Evolutionary conservation across 306 rosid species (phyloP).

Genomic region (Cucurbita maxima): DNA sequence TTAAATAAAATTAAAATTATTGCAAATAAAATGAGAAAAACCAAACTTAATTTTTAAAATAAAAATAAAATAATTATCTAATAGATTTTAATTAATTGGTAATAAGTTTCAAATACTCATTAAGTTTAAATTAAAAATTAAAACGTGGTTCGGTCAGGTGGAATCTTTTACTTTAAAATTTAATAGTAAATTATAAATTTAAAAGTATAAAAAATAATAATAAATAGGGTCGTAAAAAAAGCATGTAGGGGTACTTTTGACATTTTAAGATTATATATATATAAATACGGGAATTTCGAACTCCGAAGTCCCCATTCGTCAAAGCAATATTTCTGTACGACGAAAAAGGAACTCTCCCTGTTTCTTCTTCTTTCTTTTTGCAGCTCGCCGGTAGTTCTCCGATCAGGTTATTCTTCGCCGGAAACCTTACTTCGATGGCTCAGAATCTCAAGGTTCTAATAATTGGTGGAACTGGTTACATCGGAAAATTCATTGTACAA

Average conservation of each 20-base stretch:
- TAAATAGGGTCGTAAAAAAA: not conserved
- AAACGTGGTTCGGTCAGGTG: too few relatives aligned
- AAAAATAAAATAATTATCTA: too few relatives aligned
- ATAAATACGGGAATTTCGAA: not conserved
- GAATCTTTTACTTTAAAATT: too few relatives aligned
- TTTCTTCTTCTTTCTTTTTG: not conserved
- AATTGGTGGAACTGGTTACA: slow-evolving; percentile 25
- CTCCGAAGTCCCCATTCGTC: not conserved
- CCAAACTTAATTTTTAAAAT: too few relatives aligned
- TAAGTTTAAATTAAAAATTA: too few relatives aligned
- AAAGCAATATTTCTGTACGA: not conserved
- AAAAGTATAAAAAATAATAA: too few relatives aligned
- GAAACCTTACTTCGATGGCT: not conserved
- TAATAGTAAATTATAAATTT: too few relatives aligned
- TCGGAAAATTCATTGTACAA: slow-evolving; percentile 23
- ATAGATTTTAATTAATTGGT: too few relatives aligned
- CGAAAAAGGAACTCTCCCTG: not conserved
- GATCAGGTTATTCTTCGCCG: not conserved
- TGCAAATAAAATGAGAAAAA: not conserved
- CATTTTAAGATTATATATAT: not conserved
- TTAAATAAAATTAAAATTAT: too few relatives aligned
- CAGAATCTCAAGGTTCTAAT: slow-evolving; percentile 19
- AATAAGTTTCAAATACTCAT: too few relatives aligned
- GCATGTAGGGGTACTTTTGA: not conserved
- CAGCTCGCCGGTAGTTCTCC: not conserved